These are phyloP conservation scores for Penicillium mononematosum DNA, from an alignment of 495 filamentous ascomycete species.

Conservation along the genomic window DNA sequence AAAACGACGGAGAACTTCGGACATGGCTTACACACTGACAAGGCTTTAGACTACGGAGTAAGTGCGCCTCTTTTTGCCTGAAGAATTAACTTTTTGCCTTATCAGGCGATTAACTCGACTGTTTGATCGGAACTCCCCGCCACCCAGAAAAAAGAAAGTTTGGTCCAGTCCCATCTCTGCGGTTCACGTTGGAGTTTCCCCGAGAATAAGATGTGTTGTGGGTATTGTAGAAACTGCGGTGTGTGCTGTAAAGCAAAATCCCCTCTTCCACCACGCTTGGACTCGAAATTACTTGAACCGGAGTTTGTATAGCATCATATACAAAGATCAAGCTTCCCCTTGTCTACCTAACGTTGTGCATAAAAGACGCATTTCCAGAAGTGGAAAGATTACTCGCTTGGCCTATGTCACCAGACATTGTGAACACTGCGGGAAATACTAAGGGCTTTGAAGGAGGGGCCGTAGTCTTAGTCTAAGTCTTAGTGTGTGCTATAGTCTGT, in stretches of 20 bases:
- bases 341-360: not conserved
- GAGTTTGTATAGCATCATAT: constrained; percentile 6
- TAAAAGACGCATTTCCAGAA: constrained; percentile 22
- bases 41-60: not conserved
- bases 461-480: constrained; percentile 3
- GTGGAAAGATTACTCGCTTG: constrained; percentile 23
- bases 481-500: constrained; percentile 3
- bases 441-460: not conserved
- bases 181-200: constrained; percentile 7
- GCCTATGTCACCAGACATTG: constrained; percentile 24
- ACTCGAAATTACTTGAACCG: not conserved
- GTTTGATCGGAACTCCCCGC: constrained; percentile 19
- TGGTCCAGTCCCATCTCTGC: constrained; percentile 5
- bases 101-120: constrained; percentile 12
- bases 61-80: constrained; percentile 4
- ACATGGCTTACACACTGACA: not conserved
- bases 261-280: not conserved
- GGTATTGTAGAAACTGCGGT: constrained; percentile 20
- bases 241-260: constrained; percentile 18
- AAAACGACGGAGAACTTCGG: constrained; percentile 16
- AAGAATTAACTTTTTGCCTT: constrained; percentile 6
- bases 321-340: constrained; percentile 23
- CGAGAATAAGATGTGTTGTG: constrained; percentile 3
- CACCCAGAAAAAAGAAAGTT: constrained; percentile 16
- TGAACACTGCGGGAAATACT: not conserved